These are phyloP conservation scores for Diaporthe amygdali DNA, from an alignment of 2,329 filamentous ascomycete genomes.

Conservation along the genomic window DNA sequence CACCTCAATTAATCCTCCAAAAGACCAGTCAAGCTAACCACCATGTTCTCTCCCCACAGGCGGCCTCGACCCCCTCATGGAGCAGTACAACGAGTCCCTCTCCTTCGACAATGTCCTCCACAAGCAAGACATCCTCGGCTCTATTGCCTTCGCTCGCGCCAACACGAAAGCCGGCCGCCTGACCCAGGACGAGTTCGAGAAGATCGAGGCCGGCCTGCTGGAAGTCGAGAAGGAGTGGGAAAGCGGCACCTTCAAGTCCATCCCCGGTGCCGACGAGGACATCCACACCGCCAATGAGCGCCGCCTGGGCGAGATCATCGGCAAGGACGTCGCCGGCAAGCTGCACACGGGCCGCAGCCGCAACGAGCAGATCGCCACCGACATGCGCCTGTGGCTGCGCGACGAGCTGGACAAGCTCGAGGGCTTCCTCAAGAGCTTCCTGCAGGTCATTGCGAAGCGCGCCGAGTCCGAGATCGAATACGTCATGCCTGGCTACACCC, in stretches of 20 bases:
- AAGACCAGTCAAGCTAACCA: background rate
- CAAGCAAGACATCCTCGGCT: slow-evolving; percentile 80
- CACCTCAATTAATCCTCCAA: background rate
- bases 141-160: slow-evolving; percentile 81
- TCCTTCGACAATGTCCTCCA: slow-evolving; percentile 80
- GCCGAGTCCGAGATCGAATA: slow-evolving; percentile 78
- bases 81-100: slow-evolving; percentile 82
- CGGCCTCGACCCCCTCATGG: slow-evolving; percentile 82
- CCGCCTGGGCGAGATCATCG: slow-evolving; percentile 81
- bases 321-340: slow-evolving; percentile 84
- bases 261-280: slow-evolving; percentile 59
- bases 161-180: slow-evolving; percentile 80
- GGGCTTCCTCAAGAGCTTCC: slow-evolving; percentile 67
- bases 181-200: slow-evolving; percentile 71
- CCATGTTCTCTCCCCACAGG: background rate
- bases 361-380: slow-evolving; percentile 89
- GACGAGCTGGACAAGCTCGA: slow-evolving; percentile 77
- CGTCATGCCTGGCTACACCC: slow-evolving; percentile 89
- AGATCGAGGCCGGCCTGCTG: slow-evolving; percentile 75
- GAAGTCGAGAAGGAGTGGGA: slow-evolving; percentile 61
- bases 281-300: slow-evolving; percentile 77
- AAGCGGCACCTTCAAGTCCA: slow-evolving; percentile 53
- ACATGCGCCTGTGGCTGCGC: slow-evolving; percentile 89
- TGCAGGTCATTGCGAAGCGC: slow-evolving; percentile 71
- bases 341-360: slow-evolving; percentile 86